Conservation (phyloP, 2,329 filamentous ascomycete species). For the Xylogone sp. region DNA sequence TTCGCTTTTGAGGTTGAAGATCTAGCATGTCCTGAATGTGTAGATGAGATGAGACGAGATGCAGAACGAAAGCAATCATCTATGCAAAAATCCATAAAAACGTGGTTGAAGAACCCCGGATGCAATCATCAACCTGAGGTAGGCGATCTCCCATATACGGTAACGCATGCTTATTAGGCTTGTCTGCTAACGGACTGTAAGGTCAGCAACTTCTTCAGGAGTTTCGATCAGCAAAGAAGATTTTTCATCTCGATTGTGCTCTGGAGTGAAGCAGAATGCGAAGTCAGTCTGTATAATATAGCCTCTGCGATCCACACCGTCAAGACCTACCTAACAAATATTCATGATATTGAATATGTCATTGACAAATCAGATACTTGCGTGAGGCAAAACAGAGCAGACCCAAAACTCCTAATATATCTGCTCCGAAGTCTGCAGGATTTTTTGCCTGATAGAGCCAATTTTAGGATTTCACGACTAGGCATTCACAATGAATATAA, state of each 20-base stretch:
- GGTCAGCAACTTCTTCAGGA: neutral
- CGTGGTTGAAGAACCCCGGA: no score
- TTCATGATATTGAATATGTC: neutral
- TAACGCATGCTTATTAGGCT: neutral
- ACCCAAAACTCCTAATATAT: neutral
- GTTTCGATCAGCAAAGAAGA: no score
- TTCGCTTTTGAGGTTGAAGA: neutral
- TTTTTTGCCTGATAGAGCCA: neutral
- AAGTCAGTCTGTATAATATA: neutral
- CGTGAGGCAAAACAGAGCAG: neutral
- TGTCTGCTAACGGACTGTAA: neutral
- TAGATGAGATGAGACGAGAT: neutral
- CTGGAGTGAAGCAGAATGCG: neutral
- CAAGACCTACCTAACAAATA: neutral
- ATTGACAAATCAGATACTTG: neutral
- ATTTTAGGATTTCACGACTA: neutral
- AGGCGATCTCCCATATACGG: neutral
- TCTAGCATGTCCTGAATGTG: neutral
- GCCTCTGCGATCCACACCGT: conserved; percentile 4
- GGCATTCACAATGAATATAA: neutral
- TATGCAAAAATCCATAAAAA: no score
- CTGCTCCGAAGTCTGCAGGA: neutral
- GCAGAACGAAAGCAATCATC: no score
- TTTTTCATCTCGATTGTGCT: neutral
- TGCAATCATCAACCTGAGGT: neutral